These are phyloP conservation scores for Trichoderma reesei DNA, from an alignment of 495 filamentous ascomycete genomes.

Conservation along the genomic window DNA sequence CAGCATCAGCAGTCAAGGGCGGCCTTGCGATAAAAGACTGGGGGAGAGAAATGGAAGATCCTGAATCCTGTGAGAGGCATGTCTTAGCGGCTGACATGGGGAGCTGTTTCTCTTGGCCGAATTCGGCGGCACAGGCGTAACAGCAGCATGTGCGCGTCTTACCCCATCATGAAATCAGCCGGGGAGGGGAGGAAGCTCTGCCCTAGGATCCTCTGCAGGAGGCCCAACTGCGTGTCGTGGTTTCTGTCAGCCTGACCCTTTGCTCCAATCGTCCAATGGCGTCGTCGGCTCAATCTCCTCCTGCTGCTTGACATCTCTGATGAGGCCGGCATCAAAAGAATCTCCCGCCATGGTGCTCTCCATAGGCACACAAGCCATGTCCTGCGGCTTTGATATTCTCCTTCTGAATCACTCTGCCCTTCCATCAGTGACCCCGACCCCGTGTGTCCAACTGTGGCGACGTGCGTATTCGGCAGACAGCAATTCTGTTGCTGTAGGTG, in stretches of 20 bases:
- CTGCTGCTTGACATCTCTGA: neutral
- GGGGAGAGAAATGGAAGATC: neutral
- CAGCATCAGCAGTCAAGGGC: neutral
- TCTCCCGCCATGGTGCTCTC: neutral
- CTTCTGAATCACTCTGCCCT: neutral
- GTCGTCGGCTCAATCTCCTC: neutral
- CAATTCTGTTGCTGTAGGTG: no score
- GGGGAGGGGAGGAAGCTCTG: neutral
- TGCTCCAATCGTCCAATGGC: neutral
- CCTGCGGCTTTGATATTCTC: neutral
- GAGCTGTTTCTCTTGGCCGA: neutral
- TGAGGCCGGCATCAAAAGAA: neutral
- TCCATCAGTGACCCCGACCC: neutral
- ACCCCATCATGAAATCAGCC: neutral
- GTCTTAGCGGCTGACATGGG: slow-evolving; percentile 3
- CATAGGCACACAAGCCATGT: neutral
- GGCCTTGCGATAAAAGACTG: neutral
- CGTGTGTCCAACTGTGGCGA: neutral
- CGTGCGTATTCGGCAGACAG: neutral
- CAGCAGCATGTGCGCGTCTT: neutral
- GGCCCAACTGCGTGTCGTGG: neutral
- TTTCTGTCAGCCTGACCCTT: neutral
- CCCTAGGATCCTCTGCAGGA: neutral
- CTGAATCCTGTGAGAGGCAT: neutral
- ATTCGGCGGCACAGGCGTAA: neutral